These are phyloP conservation scores for Leccinum subgranulosum DNA, from an alignment of 768 basidiomycete genomes.

Conservation along the genomic window DNA sequence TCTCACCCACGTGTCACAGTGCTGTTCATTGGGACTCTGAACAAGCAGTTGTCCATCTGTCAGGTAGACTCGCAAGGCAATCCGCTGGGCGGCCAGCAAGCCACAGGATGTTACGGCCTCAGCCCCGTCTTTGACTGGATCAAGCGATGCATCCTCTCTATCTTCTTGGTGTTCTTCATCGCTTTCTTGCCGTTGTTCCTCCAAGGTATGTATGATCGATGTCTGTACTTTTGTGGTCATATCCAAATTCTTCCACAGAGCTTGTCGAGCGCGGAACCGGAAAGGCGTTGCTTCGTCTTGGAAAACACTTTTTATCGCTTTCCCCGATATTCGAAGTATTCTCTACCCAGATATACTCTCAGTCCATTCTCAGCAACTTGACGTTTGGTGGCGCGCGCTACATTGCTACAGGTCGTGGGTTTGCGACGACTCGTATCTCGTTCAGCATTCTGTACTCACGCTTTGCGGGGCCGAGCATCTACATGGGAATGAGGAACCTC, in stretches of 20 bases:
- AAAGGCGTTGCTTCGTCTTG: constrained; percentile 89
- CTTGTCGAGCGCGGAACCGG: constrained; percentile 95
- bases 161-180: constrained; percentile 98
- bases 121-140: constrained; percentile 98
- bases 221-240: neutral
- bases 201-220: constrained; percentile 59
- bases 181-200: constrained; percentile 95
- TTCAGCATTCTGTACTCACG: constrained; percentile 98
- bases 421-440: constrained; percentile 93
- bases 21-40: constrained; percentile 92
- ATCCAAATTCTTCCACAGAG: constrained; percentile 46
- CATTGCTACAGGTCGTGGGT: constrained; percentile 98
- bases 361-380: constrained; percentile 95
- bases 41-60: constrained; percentile 90
- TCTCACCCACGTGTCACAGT: constrained; percentile 43
- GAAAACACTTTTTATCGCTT: constrained; percentile 94
- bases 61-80: constrained; percentile 78
- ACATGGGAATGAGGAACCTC: constrained; percentile 95
- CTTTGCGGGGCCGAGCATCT: constrained; percentile 99
- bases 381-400: constrained; percentile 98
- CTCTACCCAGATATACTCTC: constrained; percentile 97
- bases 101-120: constrained; percentile 82
- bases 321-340: constrained; percentile 99
- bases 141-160: constrained; percentile 91
- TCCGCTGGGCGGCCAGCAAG: constrained; percentile 78